Conservation (phyloP, 768 basidiomycete genomes). For the Lactarius akahatsu region DNA sequence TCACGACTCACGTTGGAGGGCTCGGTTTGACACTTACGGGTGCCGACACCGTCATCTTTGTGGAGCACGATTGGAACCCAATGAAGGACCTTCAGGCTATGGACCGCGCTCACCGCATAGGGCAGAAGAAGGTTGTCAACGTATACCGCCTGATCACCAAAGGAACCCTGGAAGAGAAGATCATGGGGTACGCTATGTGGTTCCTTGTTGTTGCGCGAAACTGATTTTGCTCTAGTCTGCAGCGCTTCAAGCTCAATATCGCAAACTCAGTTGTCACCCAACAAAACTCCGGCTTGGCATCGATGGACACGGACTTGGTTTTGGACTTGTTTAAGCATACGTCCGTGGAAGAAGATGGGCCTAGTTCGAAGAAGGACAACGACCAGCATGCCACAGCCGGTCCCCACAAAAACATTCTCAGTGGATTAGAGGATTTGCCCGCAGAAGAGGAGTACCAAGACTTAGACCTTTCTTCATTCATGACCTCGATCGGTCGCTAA, state of each 20-base stretch:
- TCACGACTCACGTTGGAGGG: slow-evolving; percentile 97
- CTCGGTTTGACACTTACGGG: slow-evolving; percentile 95
- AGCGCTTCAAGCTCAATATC: slow-evolving; percentile 98
- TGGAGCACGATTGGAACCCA: slow-evolving; percentile 99
- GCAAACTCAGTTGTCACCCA: slow-evolving; percentile 96
- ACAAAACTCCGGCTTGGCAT: slow-evolving; percentile 89
- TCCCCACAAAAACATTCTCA: slow-evolving; percentile 80
- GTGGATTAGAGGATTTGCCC: slow-evolving; percentile 89
- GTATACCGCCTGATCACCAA: slow-evolving; percentile 97
- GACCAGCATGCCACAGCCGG: slow-evolving; percentile 49
- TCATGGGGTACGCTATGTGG: slow-evolving; percentile 81
- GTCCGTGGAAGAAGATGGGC: slow-evolving; percentile 69
- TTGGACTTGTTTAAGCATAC: slow-evolving; percentile 89
- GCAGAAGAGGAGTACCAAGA: slow-evolving; percentile 91
- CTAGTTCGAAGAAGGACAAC: slow-evolving; percentile 53
- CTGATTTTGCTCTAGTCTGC: slow-evolving; percentile 55
- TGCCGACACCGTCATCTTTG: slow-evolving; percentile 98
- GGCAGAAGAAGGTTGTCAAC: slow-evolving; percentile 98
- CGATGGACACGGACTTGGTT: slow-evolving; percentile 98
- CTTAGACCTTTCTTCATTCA: slow-evolving; percentile 82
- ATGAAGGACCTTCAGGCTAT: slow-evolving; percentile 99
- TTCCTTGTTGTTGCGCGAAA: slow-evolving; percentile 16
- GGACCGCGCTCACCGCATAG: slow-evolving; percentile 97
- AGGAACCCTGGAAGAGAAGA: slow-evolving; percentile 97
- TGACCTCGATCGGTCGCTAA: slow-evolving; percentile 70